These are phyloP conservation scores for Acacia pycnantha DNA, from an alignment of 331 rosid genomes.

Conservation along the genomic window DNA sequence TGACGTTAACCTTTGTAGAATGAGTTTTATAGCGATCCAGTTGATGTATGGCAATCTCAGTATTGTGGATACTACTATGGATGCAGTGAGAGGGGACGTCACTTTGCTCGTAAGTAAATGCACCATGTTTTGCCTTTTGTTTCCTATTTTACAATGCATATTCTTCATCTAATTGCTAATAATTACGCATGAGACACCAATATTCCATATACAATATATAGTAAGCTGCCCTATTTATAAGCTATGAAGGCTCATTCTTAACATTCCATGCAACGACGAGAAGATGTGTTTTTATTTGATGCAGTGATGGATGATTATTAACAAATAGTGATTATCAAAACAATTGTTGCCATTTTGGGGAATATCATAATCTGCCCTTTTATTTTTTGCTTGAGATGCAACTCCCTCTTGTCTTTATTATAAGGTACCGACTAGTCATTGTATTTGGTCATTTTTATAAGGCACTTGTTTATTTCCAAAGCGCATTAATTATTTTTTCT, in stretches of 20 bases:
- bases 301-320: too few relatives aligned
- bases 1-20: conserved; percentile 39
- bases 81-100: conserved; percentile 72
- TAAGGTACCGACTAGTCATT: too few relatives aligned
- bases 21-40: conserved; percentile 49
- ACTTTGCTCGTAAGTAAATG: conserved; percentile 58
- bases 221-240: neutral
- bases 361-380: neutral
- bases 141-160: neutral
- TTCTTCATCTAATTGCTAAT: neutral
- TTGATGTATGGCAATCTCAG: conserved; percentile 84
- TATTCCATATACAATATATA: neutral
- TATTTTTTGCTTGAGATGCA: neutral
- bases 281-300: neutral
- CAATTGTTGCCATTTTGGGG: too few relatives aligned
- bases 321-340: too few relatives aligned
- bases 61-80: conserved; percentile 65
- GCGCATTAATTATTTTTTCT: too few relatives aligned
- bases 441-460: too few relatives aligned
- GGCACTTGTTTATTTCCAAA: too few relatives aligned
- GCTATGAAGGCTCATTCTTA: neutral
- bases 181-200: neutral
- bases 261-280: neutral
- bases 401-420: too few relatives aligned
- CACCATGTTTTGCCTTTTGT: neutral